These are phyloP conservation scores for Barbarea vulgaris DNA, from an alignment of 345 rosid species.

Conservation along the genomic window DNA sequence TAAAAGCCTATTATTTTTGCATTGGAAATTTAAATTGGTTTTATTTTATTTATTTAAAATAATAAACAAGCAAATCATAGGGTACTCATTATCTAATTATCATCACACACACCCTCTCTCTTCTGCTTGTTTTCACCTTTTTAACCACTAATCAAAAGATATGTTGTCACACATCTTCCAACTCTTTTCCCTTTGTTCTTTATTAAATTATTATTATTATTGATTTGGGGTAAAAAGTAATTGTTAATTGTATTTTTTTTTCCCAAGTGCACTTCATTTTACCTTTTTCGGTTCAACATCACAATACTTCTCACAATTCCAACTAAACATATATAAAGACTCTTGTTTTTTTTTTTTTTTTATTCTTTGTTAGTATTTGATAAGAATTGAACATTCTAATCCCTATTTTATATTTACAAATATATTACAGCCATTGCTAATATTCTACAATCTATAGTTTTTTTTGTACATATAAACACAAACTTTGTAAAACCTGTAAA, in stretches of 20 bases:
- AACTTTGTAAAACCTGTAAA: background rate
- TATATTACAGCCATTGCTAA: background rate
- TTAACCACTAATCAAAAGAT: conserved; percentile 36
- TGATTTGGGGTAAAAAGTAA: background rate
- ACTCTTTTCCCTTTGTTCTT: background rate
- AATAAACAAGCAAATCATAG: conserved; percentile 74
- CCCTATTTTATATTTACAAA: background rate
- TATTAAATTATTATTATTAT: background rate
- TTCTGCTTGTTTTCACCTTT: conserved; percentile 38
- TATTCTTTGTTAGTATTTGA: background rate
- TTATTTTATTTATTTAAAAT: conserved; percentile 19
- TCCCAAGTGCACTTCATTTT: background rate
- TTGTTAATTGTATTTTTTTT: background rate
- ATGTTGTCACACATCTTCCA: conserved; percentile 18
- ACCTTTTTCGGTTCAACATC: background rate
- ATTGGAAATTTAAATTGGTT: conserved; percentile 27
- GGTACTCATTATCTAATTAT: conserved; percentile 91
- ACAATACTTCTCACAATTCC: background rate
- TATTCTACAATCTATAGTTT: background rate
- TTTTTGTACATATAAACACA: background rate
- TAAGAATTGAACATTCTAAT: background rate
- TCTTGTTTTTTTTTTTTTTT: background rate
- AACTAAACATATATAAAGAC: background rate
- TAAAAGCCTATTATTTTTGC: conserved; percentile 22
- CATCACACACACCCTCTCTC: conserved; percentile 40